phyloP scores from a whole-genome alignment of 2,329 filamentous ascomycete species.

The Sporothrix pallida region DNA sequence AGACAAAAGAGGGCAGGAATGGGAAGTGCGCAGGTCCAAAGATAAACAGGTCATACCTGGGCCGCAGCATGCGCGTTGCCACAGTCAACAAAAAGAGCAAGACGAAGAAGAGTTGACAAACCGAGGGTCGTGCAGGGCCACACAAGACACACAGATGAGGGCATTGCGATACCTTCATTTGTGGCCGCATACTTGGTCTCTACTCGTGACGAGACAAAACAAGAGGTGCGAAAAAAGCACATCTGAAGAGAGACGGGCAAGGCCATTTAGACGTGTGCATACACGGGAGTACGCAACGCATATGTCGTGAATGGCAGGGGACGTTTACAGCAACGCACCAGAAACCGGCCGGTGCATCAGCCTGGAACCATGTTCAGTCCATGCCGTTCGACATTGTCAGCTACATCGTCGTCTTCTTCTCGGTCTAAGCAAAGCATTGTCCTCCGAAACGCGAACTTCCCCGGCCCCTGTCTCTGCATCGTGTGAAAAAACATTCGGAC shows the following conservation, averaged over 20 bases:
- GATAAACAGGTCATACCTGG: background rate
- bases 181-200: conserved; percentile 18
- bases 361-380: background rate
- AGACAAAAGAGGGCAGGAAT: background rate
- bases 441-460: background rate
- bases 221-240: background rate
- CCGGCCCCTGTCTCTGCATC: conserved; percentile 11
- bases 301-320: background rate
- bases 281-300: background rate
- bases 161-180: conserved; percentile 10
- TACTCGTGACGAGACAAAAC: background rate
- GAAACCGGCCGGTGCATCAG: background rate
- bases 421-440: background rate
- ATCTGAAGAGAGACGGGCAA: background rate
- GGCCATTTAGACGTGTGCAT: background rate
- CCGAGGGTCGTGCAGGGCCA: background rate
- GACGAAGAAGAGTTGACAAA: background rate
- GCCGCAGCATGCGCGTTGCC: background rate
- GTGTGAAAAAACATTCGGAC: background rate
- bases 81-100: background rate
- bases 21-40: background rate
- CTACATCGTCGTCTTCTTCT: background rate
- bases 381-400: background rate
- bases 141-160: conserved; percentile 12
- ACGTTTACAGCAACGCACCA: background rate